Evolutionary conservation across 257 asterid genomes (phyloP), one percentile per base, ranked within the genome.

Genomic region (Primulina eburnea): DNA sequence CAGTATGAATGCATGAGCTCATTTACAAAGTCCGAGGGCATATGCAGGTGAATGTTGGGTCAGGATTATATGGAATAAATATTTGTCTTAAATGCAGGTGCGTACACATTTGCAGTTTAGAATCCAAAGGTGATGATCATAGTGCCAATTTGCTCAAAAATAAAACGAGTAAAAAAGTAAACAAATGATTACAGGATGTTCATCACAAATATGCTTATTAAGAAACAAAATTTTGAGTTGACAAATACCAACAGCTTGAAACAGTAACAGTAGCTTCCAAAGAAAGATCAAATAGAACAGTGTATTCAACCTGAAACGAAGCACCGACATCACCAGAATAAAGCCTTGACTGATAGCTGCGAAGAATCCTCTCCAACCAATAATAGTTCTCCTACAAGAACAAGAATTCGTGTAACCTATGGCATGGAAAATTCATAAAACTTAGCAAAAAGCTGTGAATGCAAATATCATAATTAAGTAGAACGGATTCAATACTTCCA

Each of bases 341-440:
- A 72, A 88, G 80, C 82, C 98, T 83, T 30, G 98, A 90, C 85
- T 92, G 97, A 85, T 90, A 92, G 79, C 97, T 85, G 59, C 92
- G 96, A 77, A 90, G 83, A 76, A 92, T 83, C 76, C 92, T 90
- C 77, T 92, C 96, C 69, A 92, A 74, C 97, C 98, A 92, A 73
- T 85, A 84, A 76, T 82, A 79, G 67, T 92, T 92, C 83, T 92
- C 98, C 98, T 92, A 87, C 67, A 76, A 70, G 67, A 74, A 52
- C 64, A 58, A 68, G 52, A 73, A 78, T 77, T 70, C 71, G 82
- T 82, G 60, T 40, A 56, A 71, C 37, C 43, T 64, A 65, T 67
- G 68, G 67, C 43, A 62, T 60, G 33, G 33, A 5, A 73, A 67
- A 67, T 43, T 67, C 75, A 50, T 18, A 75, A 57, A 16, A 16